Conservation (phyloP, 768 basidiomycete species). For the Lentinula aciculospora region DNA sequence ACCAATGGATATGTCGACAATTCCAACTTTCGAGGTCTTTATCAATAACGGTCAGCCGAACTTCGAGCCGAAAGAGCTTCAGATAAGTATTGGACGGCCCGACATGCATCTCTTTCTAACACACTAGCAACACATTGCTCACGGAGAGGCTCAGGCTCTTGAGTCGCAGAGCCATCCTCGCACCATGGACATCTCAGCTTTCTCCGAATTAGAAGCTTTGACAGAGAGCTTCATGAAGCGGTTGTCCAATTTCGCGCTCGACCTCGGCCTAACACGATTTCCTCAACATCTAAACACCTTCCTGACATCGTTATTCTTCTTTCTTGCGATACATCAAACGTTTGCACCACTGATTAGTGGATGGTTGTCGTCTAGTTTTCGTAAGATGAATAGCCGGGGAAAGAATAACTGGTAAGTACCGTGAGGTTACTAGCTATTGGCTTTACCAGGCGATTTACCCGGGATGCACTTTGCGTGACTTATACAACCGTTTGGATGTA, state of each 20-base stretch:
- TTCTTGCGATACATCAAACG: constrained; percentile 52
- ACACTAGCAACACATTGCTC: neutral
- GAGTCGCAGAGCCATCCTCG: neutral
- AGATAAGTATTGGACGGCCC: too few species aligned
- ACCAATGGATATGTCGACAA: too few species aligned
- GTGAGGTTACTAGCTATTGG: neutral
- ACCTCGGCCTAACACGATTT: constrained; percentile 48
- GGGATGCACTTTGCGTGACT: neutral
- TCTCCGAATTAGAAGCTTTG: neutral
- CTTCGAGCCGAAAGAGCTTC: too few species aligned
- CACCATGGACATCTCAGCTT: neutral
- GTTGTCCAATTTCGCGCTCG: constrained; percentile 5
- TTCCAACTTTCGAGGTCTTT: too few species aligned
- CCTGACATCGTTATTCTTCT: constrained; percentile 47
- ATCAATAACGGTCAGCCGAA: too few species aligned
- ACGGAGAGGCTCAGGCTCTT: neutral
- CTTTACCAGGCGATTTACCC: neutral
- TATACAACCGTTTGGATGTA: neutral
- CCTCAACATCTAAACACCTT: constrained; percentile 51
- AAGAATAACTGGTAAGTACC: constrained; percentile 58
- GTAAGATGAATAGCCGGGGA: constrained; percentile 35
- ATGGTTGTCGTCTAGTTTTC: constrained; percentile 42
- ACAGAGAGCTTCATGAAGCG: neutral
- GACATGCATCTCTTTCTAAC: too few species aligned
- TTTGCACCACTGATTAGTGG: constrained; percentile 50